phyloP scores from a whole-genome alignment of 192 early-diverging fungal genomes.

The Irineochytrium annulatum region DNA sequence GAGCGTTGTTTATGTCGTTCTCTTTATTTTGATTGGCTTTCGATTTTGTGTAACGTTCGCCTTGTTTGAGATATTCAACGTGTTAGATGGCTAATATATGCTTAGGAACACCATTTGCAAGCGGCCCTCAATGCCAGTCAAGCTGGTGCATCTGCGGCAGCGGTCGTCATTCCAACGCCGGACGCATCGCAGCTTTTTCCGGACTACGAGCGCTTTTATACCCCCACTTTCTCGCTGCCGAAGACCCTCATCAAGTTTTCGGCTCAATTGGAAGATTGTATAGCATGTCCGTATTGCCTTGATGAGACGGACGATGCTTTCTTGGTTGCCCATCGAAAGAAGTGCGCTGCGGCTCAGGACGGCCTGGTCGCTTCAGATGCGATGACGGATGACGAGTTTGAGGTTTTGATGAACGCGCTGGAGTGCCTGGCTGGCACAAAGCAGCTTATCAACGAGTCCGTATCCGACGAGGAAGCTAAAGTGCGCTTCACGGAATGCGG shows the following conservation, averaged over 20 bases:
- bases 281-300: constrained; percentile 83
- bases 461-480: not conserved
- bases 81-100: too few species aligned
- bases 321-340: not conserved
- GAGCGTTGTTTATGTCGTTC: not conserved
- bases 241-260: constrained; percentile 82
- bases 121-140: constrained; percentile 76
- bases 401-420: constrained; percentile 71
- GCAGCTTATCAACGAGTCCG: not conserved
- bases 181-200: constrained; percentile 71
- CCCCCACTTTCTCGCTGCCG: constrained; percentile 61
- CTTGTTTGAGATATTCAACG: too few species aligned
- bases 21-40: too few species aligned
- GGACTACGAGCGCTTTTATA: constrained; percentile 69
- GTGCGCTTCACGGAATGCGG: constrained; percentile 17
- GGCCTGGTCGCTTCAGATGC: constrained; percentile 1
- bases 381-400: constrained; percentile 71
- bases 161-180: constrained; percentile 84
- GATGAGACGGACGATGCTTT: constrained; percentile 76
- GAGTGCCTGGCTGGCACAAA: constrained; percentile 69
- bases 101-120: constrained; percentile 90
- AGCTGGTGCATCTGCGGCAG: constrained; percentile 55
- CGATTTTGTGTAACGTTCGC: too few species aligned
- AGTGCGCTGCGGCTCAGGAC: not conserved
- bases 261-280: constrained; percentile 79